Evolutionary conservation across 768 basidiomycete genomes (phyloP).

Genomic region (Tulasnella sp.): DNA sequence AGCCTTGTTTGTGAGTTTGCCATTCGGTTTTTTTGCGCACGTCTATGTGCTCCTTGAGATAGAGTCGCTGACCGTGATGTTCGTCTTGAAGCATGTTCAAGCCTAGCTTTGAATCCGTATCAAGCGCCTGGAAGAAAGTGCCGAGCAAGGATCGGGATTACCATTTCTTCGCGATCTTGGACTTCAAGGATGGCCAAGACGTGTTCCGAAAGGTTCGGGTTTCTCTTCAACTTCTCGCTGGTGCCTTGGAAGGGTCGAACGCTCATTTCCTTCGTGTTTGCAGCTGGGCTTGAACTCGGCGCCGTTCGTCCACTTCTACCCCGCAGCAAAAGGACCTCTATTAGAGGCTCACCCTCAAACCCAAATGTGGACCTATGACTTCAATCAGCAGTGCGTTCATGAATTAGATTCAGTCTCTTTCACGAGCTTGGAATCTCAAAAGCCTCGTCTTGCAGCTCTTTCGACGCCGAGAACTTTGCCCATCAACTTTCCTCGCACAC

Average conservation of each 20-base stretch:
- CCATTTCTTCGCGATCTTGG: constrained; percentile 90
- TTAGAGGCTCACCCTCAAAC: constrained; percentile 48
- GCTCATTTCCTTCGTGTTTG: not conserved
- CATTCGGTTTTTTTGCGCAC: not conserved
- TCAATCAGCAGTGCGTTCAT: constrained; percentile 53
- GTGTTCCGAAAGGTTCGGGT: constrained; percentile 75
- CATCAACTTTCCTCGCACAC: constrained; percentile 69
- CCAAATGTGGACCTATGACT: constrained; percentile 67
- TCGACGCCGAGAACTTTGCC: constrained; percentile 72
- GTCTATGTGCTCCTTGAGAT: not conserved
- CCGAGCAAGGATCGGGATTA: constrained; percentile 58
- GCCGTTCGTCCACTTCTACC: constrained; percentile 75
- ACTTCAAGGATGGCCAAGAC: constrained; percentile 71
- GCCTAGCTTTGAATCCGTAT: constrained; percentile 75
- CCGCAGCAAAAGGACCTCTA: constrained; percentile 61
- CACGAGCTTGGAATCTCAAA: not conserved
- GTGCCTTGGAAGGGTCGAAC: not conserved
- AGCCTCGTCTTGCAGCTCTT: constrained; percentile 55
- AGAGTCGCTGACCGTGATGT: not conserved
- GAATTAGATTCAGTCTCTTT: not conserved
- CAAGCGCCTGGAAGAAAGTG: constrained; percentile 72
- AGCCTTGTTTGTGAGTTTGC: constrained; percentile 88
- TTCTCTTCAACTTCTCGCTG: not conserved
- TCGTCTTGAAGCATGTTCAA: constrained; percentile 64
- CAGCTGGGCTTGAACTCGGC: constrained; percentile 82